Evolutionary conservation across 306 rosid species (phyloP).

Genomic region (Citrullus colocynthis): DNA sequence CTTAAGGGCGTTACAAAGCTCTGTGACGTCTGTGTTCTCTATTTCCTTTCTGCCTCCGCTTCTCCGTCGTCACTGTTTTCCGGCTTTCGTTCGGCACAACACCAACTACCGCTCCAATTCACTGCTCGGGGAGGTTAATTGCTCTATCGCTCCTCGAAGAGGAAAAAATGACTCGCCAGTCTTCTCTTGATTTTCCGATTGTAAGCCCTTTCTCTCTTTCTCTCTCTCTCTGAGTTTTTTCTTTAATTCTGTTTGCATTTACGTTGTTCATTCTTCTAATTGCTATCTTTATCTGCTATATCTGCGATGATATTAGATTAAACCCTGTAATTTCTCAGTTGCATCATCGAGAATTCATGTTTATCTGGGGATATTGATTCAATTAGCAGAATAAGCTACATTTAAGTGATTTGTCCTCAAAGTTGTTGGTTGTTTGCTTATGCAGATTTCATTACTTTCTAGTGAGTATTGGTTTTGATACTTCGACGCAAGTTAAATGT

Average conservation of each 20-base stretch:
- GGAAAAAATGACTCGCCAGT: conserved; percentile 58
- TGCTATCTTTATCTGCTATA: background rate
- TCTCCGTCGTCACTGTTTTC: conserved; percentile 5
- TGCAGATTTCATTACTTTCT: background rate
- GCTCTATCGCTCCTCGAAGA: conserved; percentile 69
- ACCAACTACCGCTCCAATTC: background rate
- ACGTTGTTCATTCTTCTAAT: background rate
- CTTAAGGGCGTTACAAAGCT: conserved; percentile 28
- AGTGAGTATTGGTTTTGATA: background rate
- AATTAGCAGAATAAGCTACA: background rate
- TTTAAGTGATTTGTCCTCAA: too few species aligned
- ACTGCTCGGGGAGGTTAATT: conserved; percentile 15
- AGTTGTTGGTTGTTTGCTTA: too few species aligned
- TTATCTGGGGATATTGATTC: background rate
- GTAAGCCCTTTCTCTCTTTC: conserved; percentile 16
- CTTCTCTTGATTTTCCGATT: conserved; percentile 59
- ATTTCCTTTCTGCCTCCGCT: background rate
- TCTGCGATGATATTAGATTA: background rate
- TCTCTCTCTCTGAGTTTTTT: background rate
- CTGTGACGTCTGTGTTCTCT: conserved; percentile 10
- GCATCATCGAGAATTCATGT: background rate
- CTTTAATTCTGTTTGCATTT: background rate
- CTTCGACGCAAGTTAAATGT: background rate
- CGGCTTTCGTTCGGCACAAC: background rate
- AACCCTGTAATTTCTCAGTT: background rate